Base-by-base conservation (phyloP, 768 basidiomycete genomes). In the Trametes villosa region DNA sequence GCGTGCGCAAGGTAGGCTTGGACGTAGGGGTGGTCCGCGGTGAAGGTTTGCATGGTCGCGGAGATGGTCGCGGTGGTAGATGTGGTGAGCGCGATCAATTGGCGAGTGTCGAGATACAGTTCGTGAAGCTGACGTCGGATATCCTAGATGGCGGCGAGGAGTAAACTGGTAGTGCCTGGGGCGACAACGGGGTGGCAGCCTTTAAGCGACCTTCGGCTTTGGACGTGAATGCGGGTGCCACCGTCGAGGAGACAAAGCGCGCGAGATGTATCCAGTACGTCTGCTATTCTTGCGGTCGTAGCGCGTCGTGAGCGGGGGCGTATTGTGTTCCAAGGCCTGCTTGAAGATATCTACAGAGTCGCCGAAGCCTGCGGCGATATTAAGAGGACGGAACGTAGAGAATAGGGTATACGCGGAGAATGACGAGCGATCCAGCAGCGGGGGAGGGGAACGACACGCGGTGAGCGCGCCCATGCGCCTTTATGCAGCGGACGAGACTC, bases 361-460 rank as follows among this genome's bases (percentile, higher is more conserved):
- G 46, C 55, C 55, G 55, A 30, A 42, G 27, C 55, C 55, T 48
- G 55, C 55, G 55, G 46, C 55, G 22, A 40, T 38, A 56, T 56
- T 36, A 56, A n/a, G 20, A 20, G 48, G 13, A 27, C 9, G 24
- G 24, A 22, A 45, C 5, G 44, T 24, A 27, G 30, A 47, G 54
- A 56, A 15, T 18, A 33, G 53, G 30, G 41, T 45, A 38, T 53
- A 42, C 9, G 18, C n/a, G 26, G 31, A 49, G 9, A 24, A n/a
- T n/a, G 30, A 33, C 26, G 20, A 56, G 31, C 18, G 31, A 26
- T 42, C 53, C n/a, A 45, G 26, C 9, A 24, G 36, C 34, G 24
- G 51, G 53, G 30, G n/a, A 22, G 46, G 34, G 17, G 26, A 34
- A 9, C 15, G 48, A 49, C 18, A 22, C 24, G 45, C 34, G 17